Conservation (phyloP, 2,329 filamentous ascomycete species). For the Macrophomina tecta region DNA sequence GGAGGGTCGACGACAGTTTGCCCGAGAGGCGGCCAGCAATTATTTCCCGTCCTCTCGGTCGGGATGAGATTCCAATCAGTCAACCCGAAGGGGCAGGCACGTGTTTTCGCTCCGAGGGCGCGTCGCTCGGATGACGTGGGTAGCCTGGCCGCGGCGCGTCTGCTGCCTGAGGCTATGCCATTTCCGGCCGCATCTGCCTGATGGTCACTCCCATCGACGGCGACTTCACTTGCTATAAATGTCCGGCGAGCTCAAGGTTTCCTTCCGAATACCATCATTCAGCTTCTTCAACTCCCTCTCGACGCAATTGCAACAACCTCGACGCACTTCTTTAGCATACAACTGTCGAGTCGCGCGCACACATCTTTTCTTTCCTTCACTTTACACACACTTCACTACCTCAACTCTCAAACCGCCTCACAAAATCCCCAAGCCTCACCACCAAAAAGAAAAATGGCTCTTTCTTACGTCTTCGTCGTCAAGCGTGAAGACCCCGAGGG, state of each 20-base stretch:
- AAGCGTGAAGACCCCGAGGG: background rate
- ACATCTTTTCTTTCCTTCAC: background rate
- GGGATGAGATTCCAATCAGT: background rate
- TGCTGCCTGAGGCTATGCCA: conserved; percentile 9
- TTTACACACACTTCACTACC: background rate
- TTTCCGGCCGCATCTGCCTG: conserved; percentile 8
- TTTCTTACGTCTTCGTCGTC: conserved; percentile 16
- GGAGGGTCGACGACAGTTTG: background rate
- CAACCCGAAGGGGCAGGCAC: conserved; percentile 1
- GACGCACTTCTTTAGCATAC: no score
- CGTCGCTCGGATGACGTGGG: background rate
- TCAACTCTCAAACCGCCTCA: background rate
- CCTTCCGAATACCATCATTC: background rate
- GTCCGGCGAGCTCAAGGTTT: background rate
- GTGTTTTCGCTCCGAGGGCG: conserved; percentile 8
- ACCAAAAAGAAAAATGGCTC: background rate
- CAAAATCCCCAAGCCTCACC: no score
- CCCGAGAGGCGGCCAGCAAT: background rate
- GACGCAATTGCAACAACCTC: no score
- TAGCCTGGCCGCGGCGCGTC: conserved; percentile 4
- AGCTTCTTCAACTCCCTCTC: background rate
- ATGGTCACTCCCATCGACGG: background rate
- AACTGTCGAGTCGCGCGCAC: no score
- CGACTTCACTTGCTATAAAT: background rate
- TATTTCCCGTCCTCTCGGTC: background rate